Evolutionary conservation across 2,329 filamentous ascomycete genomes (phyloP), one percentile per base, ranked within the genome.

Genomic region (Teratosphaeria zuluensis): DNA sequence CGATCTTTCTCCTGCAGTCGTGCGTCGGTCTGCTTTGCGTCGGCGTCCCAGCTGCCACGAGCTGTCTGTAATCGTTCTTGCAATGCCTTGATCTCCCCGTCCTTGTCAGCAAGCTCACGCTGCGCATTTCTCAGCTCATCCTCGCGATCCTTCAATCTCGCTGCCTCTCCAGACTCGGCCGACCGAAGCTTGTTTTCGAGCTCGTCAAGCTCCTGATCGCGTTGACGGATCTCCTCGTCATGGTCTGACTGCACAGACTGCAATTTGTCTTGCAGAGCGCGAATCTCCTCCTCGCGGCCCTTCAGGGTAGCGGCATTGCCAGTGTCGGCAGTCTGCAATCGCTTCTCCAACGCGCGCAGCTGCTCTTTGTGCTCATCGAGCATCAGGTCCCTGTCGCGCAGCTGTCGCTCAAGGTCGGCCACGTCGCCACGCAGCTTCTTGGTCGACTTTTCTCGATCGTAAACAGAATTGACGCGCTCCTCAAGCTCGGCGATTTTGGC

Each of bases 61-160:
- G 71, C 72, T 32, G 71, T 73, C 59, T 69, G 65, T 4, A 74
- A 61, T 35, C 70, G 66, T 55, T 74, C 70, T 53, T 72, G 68
- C 14, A 74, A 59, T 24, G 71, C 70, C 33, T 59, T 58, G 30
- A 74, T 72, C 62, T 74, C 72, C 31, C 69, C 71, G 35, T 73
- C 69, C 57, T 72, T 73, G 64, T 73, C 68, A 9, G 69, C 70
- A 1, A 73, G 59, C 54, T 72, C 66, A 16, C 69, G 65, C 56
- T 72, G 68, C 28, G 88, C 85, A 64, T 90, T 87, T 55, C 84
- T 84, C 2, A 94, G 74, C 63, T 86, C 70, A 46, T 71, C 65
- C 8, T 70, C 69, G 16, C 68, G 68, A 21, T 69, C 63, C 12
- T 68, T 68, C 4, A 72, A 56, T 12, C 68, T 64, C 6, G 60